These are phyloP conservation scores for Cercis canadensis DNA, from an alignment of 306 rosid species.

Conservation along the genomic window DNA sequence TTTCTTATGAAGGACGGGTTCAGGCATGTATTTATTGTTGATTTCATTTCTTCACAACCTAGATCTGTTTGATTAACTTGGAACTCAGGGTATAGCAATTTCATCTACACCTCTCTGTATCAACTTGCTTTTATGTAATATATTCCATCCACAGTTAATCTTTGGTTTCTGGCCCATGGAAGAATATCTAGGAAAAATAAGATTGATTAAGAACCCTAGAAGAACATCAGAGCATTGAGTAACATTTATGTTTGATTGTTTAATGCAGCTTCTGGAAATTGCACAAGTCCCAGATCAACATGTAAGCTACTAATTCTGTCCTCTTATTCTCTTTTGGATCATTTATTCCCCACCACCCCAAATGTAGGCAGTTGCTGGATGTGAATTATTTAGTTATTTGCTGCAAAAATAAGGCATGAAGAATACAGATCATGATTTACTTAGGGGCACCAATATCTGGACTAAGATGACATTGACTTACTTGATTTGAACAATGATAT, in stretches of 20 bases:
- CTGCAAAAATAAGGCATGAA: background rate
- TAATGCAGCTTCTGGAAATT: conserved; percentile 92
- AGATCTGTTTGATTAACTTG: conserved; percentile 13
- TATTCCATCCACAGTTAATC: conserved; percentile 6
- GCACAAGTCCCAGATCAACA: conserved; percentile 97
- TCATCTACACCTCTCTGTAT: background rate
- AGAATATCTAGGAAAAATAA: conserved; percentile 14
- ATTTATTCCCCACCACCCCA: background rate
- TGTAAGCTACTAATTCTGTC: conserved; percentile 58
- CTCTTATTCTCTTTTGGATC: conserved; percentile 12
- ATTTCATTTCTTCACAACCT: conserved; percentile 10
- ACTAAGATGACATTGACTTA: conserved; percentile 13
- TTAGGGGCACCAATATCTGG: background rate
- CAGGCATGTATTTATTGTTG: conserved; percentile 57
- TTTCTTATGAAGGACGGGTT: conserved; percentile 92
- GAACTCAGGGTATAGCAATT: background rate
- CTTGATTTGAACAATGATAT: conserved; percentile 12
- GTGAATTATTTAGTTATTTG: background rate
- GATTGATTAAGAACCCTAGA: background rate
- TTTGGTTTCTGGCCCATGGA: conserved; percentile 14
- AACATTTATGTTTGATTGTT: conserved; percentile 38
- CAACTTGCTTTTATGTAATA: conserved; percentile 21
- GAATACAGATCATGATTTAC: background rate
- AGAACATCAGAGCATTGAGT: background rate
- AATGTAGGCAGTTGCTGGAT: background rate